phyloP scores from a whole-genome alignment of 129 eudicot genomes.

The Scalesia atractyloides region DNA sequence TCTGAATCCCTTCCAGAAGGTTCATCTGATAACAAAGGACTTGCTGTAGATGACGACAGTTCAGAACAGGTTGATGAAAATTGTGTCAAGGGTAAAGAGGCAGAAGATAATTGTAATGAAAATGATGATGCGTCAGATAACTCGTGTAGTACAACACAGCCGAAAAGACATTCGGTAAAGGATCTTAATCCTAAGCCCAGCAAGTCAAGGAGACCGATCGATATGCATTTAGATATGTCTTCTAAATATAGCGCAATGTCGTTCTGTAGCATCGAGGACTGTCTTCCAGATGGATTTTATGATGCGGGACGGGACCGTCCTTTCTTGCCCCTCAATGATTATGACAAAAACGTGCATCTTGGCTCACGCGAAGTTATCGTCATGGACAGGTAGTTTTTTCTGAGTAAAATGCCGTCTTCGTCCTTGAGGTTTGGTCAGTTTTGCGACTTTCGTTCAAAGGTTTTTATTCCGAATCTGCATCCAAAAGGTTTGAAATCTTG shows the following conservation, averaged over 20 bases:
- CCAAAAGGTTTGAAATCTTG: too few relatives aligned
- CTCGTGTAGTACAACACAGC: slow-evolving; percentile 39
- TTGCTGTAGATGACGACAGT: slow-evolving; percentile 32
- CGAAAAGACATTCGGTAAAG: slow-evolving; percentile 82
- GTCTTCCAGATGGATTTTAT: slow-evolving; percentile 92
- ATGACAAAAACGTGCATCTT: slow-evolving; percentile 60
- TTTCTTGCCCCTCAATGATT: slow-evolving; percentile 65
- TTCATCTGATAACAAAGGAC: slow-evolving; percentile 46
- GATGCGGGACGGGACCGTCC: slow-evolving; percentile 99
- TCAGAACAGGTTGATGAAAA: slow-evolving; percentile 32
- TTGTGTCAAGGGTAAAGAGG: slow-evolving; percentile 39
- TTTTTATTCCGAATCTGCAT: too few relatives aligned
- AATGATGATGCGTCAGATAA: slow-evolving; percentile 37
- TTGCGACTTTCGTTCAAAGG: too few relatives aligned
- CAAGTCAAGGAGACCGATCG: slow-evolving; percentile 58
- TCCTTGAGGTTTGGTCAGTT: too few relatives aligned
- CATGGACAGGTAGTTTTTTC: slow-evolving; percentile 67
- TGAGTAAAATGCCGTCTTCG: too few relatives aligned
- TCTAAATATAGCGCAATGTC: slow-evolving; percentile 67
- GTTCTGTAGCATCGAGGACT: slow-evolving; percentile 70
- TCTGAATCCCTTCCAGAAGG: slow-evolving; percentile 38
- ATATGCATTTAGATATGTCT: slow-evolving; percentile 48
- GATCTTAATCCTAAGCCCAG: slow-evolving; percentile 72
- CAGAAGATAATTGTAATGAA: slow-evolving; percentile 25
- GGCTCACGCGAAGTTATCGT: slow-evolving; percentile 95